phyloP scores from a whole-genome alignment of 2,329 filamentous ascomycete genomes.

The Fusarium burgessii region DNA sequence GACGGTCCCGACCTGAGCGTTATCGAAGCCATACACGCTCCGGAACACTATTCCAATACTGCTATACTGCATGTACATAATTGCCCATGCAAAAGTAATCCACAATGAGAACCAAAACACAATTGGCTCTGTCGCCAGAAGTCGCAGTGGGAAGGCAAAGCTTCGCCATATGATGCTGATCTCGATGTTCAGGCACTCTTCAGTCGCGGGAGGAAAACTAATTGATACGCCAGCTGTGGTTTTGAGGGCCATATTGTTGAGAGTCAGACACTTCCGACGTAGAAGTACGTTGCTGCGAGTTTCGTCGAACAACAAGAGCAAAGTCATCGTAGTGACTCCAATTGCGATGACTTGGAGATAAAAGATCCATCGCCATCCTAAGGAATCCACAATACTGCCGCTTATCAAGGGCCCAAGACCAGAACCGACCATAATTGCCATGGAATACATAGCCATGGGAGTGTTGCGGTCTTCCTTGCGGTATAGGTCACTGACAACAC shows the following conservation, averaged over 20 bases:
- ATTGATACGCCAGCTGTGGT: neutral
- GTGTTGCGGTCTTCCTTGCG: conserved; percentile 72
- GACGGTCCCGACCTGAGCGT: conserved; percentile 70
- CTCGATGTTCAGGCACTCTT: conserved; percentile 36
- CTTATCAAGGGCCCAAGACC: conserved; percentile 71
- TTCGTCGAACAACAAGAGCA: conserved; percentile 73
- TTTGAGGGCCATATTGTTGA: conserved; percentile 62
- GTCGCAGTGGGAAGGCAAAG: conserved; percentile 51
- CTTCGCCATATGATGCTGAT: conserved; percentile 44
- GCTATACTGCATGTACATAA: conserved; percentile 72
- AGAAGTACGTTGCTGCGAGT: conserved; percentile 76
- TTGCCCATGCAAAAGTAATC: conserved; percentile 77
- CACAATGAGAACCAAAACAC: conserved; percentile 77
- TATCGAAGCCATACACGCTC: conserved; percentile 69
- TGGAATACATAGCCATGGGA: conserved; percentile 76
- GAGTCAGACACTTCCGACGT: conserved; percentile 65
- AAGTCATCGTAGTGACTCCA: conserved; percentile 64
- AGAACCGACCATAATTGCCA: conserved; percentile 71
- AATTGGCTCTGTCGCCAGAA: conserved; percentile 69
- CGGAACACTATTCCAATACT: conserved; percentile 74
- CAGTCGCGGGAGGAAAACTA: conserved; percentile 6
- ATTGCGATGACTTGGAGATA: conserved; percentile 73
- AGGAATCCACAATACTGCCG: conserved; percentile 68
- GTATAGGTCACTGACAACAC: conserved; percentile 76
- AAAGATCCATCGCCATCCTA: conserved; percentile 75